Evolutionary conservation across 257 asterid species (phyloP).

Genomic region (Leonotis leonurus): DNA sequence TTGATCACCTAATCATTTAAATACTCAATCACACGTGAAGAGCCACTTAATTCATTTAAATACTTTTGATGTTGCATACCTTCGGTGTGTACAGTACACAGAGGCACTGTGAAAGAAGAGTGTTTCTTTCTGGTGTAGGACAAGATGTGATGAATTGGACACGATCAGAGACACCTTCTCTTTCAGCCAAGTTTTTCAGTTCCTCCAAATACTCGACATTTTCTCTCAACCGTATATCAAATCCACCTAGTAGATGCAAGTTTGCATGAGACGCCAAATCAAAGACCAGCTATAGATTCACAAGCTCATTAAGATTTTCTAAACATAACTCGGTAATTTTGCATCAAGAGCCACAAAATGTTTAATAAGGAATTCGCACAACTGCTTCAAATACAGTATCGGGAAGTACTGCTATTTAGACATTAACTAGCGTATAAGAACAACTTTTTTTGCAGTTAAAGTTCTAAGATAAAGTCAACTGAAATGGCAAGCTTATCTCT

Average conservation of each 20-base stretch:
- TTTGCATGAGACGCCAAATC: neutral
- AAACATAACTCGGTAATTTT: neutral
- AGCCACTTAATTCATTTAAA: neutral
- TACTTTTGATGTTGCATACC: conserved; percentile 32
- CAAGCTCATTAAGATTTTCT: neutral
- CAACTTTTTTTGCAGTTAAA: neutral
- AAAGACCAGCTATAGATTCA: neutral
- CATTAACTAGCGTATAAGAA: no score
- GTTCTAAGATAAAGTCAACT: neutral
- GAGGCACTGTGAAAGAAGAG: conserved; percentile 65
- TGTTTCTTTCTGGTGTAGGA: conserved; percentile 70
- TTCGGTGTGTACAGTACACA: conserved; percentile 84
- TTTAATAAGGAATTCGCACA: no score
- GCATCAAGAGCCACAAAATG: neutral
- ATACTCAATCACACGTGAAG: neutral
- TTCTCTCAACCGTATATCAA: conserved; percentile 77
- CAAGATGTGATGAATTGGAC: conserved; percentile 80
- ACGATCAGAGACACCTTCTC: conserved; percentile 53
- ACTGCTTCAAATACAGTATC: no score
- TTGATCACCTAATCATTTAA: no score
- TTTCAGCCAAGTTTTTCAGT: conserved; percentile 60
- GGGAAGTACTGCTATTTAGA: no score
- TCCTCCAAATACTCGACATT: conserved; percentile 84
- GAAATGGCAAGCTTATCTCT: neutral
- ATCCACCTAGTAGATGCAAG: conserved; percentile 58